Base-by-base conservation (phyloP, 495 filamentous ascomycete species). In the Aspergillus incahuasiensis region DNA sequence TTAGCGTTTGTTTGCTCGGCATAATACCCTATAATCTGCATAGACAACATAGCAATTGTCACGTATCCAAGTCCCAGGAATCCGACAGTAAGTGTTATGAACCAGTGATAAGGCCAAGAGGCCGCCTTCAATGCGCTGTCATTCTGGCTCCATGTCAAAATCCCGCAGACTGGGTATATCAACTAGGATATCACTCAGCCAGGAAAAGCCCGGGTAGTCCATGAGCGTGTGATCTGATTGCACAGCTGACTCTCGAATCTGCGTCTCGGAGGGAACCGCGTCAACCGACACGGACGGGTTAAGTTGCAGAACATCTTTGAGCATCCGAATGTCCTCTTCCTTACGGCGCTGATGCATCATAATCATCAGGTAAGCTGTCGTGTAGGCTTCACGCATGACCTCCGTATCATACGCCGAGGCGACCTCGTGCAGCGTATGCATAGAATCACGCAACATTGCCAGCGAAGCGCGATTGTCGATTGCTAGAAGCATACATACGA, bases 371-470 rank as follows among this genome's bases (percentile, higher is more conserved):
- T 74, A 78, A 30, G 79, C 78, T 9, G 79, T 82, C 12, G 71
- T 76, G 48, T 78, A 70, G 2, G 80, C 79, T 60, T 83, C 80
- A 0, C 73, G 72, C 65, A 78, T 76, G 4, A 75, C 69, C 38
- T 63, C 48, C 0, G 74, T 83, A 42, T 77, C 67, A 55, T 79
- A 81, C 3, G 67, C 66, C 19, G 61, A 62, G 1, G 64, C 65
- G 1, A 82, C 74, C 44, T 73, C 68, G 16, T 74, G 63, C 6
- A 84, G 65, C 4, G 75, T 75, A n/a, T 62, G 66, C 72, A 84
- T 74, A 0, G 81, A 78, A n/a, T 73, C 70, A 11, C 68, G 62
- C 6, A 84, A 62, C 54, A 79, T 59, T 6, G 58, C 64, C 15
- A 83, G 56, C 11, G 77, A 76, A 2, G 75, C 67, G 0, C 72